These are phyloP conservation scores for Neoconidiobolus thromboides DNA, from an alignment of 371 early-diverging fungal species.

Conservation along the genomic window DNA sequence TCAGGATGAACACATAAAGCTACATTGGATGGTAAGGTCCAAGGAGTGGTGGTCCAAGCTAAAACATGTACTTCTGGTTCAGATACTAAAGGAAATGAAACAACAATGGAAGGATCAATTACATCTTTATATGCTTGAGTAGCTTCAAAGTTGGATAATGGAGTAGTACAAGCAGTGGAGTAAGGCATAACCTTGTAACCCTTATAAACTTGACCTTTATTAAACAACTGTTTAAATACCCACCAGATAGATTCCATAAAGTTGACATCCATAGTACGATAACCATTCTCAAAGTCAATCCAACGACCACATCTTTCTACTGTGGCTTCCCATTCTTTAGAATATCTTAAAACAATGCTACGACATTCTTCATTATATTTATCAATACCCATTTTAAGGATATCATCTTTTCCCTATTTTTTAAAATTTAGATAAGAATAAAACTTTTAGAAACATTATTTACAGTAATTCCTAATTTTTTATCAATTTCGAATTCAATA, in stretches of 20 bases:
- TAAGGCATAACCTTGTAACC: slow-evolving; percentile 99
- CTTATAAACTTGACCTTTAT: slow-evolving; percentile 94
- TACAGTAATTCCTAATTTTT: slow-evolving; percentile 72
- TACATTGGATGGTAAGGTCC: slow-evolving; percentile 98
- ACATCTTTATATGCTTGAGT: slow-evolving; percentile 99
- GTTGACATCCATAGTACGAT: slow-evolving; percentile 88
- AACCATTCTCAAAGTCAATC: slow-evolving; percentile 99
- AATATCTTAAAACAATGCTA: slow-evolving; percentile 96
- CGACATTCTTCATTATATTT: slow-evolving; percentile 99
- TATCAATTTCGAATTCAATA: slow-evolving; percentile 99
- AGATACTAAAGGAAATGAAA: slow-evolving; percentile 82
- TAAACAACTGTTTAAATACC: slow-evolving; percentile 95
- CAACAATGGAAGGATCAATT: slow-evolving; percentile 90
- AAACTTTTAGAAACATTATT: background rate
- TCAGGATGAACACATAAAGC: slow-evolving; percentile 88
- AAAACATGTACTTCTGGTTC: slow-evolving; percentile 69
- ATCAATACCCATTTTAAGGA: slow-evolving; percentile 93
- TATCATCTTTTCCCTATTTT: slow-evolving; percentile 58
- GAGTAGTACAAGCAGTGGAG: slow-evolving; percentile 93
- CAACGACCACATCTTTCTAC: slow-evolving; percentile 98
- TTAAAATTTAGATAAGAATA: background rate
- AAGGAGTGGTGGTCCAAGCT: slow-evolving; percentile 99
- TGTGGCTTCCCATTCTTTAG: slow-evolving; percentile 91
- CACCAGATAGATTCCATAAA: slow-evolving; percentile 99
- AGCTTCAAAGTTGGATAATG: slow-evolving; percentile 99